Evolutionary conservation across 768 basidiomycete genomes (phyloP), one percentile per base, ranked within the genome.

Genomic region (Lentinula detonsa): DNA sequence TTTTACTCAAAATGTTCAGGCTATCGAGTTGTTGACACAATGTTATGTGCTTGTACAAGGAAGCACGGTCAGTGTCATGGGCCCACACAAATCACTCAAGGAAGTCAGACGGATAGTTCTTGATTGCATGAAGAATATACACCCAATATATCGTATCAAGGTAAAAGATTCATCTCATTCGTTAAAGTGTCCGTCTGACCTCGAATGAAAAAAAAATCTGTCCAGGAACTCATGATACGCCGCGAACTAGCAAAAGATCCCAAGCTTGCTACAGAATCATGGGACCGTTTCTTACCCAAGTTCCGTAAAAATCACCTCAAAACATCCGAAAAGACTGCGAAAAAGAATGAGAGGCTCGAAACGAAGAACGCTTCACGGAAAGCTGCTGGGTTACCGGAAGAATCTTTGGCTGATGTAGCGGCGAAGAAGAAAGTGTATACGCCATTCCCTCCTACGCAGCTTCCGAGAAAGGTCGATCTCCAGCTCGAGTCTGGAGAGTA

Each of bases 91-190:
- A 69, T 89, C 90, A 0, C 78, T 99, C 18, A 98, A 98, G 72
- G 97, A 99, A 74, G 96, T 99, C 10, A 82, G 97, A 61, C 77
- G 95, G 66, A 98, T 98, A 63, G 85, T 99, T n/a, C 73, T 98
- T 45, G 97, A 99, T 70, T 99, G 97, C 77, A 98, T 99, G 97
- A 95, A 90, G 76, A 99, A 99, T 71, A 90, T 98, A 58, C 97
- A 99, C 70, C 97, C 97, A 1, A 98, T 99, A 70, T 99, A 99
- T 72, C 88, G 95, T 67, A 99, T 99, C 74, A 99, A 99, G 75
- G 95, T 92, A 43, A 28, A 28, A 28, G 4, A 3, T 28, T 28
- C 28, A 28, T 3, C 28, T 28, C 4, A 28, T 28, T 28, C 3
- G 3, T 28, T 28, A 28, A 28, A 28, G 28, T 28, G 28, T 28